Evolutionary conservation across 2,329 filamentous ascomycete species (phyloP).

Genomic region (Neobulgaria alba): DNA sequence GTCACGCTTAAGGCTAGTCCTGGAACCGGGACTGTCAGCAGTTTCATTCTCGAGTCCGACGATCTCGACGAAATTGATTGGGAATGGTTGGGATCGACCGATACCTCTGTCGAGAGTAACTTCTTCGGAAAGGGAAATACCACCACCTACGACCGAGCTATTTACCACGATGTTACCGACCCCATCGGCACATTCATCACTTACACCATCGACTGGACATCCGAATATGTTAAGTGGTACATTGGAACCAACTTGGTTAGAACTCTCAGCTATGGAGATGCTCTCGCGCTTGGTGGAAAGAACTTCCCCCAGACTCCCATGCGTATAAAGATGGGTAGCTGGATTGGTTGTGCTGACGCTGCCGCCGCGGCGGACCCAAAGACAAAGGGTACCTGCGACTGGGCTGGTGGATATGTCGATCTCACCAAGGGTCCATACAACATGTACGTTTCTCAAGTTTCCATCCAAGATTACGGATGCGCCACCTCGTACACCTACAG

Average conservation of each 20-base stretch:
- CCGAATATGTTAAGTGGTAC: constrained; percentile 48
- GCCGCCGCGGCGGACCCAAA: constrained; percentile 35
- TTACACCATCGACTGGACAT: constrained; percentile 61
- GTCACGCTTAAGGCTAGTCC: constrained; percentile 38
- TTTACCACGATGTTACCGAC: constrained; percentile 30
- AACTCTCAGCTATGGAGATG: constrained; percentile 37
- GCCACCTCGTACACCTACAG: constrained; percentile 41
- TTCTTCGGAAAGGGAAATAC: constrained; percentile 48
- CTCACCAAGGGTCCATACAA: constrained; percentile 38
- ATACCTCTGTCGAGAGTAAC: constrained; percentile 37
- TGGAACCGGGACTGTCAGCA: constrained; percentile 41
- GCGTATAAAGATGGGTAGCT: constrained; percentile 54
- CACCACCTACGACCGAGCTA: constrained; percentile 40
- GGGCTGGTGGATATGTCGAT: constrained; percentile 54
- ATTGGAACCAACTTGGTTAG: constrained; percentile 43
- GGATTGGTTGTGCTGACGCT: constrained; percentile 31
- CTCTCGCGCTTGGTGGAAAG: constrained; percentile 39
- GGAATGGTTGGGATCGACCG: constrained; percentile 32
- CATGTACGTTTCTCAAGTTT: constrained; percentile 42
- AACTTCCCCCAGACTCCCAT: constrained; percentile 64
- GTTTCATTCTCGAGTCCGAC: constrained; percentile 41
- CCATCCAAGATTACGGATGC: constrained; percentile 42
- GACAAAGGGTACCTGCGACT: constrained; percentile 51
- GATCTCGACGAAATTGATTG: constrained; percentile 47
- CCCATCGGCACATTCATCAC: constrained; percentile 43